Evolutionary conservation across 2,329 filamentous ascomycete species (phyloP).

Genomic region (Ophiostoma himal-ulmi): DNA sequence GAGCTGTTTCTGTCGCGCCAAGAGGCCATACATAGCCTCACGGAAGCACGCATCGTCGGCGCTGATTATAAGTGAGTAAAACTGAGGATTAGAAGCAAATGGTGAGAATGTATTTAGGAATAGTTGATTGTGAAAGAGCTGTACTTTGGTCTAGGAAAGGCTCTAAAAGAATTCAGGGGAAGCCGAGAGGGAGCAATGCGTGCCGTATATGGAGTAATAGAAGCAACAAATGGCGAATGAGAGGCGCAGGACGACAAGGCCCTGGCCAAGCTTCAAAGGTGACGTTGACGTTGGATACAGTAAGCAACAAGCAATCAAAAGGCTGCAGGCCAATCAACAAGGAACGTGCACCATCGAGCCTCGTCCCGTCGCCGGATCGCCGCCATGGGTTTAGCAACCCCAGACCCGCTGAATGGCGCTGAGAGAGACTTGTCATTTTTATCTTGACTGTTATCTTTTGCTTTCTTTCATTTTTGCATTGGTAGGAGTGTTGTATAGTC

Average conservation of each 20-base stretch:
- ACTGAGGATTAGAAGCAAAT: too few relatives aligned
- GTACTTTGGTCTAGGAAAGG: too few relatives aligned
- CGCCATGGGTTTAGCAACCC: constrained; percentile 15
- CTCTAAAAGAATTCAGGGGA: too few relatives aligned
- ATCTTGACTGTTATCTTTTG: not conserved
- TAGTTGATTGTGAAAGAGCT: too few relatives aligned
- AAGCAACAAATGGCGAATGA: too few relatives aligned
- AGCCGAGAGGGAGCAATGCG: too few relatives aligned
- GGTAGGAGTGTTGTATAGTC: not conserved
- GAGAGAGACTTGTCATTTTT: not conserved
- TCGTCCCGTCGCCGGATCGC: constrained; percentile 17
- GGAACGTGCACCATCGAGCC: constrained; percentile 24
- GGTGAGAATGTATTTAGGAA: too few relatives aligned
- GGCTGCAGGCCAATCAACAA: constrained; percentile 26
- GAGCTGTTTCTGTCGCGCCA: constrained; percentile 4
- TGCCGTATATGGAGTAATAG: too few relatives aligned
- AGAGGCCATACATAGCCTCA: constrained; percentile 1
- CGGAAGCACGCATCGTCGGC: not conserved
- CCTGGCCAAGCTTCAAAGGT: too few relatives aligned
- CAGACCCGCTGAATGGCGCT: not conserved
- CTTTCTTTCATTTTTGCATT: not conserved
- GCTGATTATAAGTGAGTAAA: too few relatives aligned
- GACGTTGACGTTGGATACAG: not conserved
- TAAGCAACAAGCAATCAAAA: not conserved
- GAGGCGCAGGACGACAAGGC: too few relatives aligned